phyloP scores from a whole-genome alignment of 2,329 filamentous ascomycete genomes.

The Nemania serpens region DNA sequence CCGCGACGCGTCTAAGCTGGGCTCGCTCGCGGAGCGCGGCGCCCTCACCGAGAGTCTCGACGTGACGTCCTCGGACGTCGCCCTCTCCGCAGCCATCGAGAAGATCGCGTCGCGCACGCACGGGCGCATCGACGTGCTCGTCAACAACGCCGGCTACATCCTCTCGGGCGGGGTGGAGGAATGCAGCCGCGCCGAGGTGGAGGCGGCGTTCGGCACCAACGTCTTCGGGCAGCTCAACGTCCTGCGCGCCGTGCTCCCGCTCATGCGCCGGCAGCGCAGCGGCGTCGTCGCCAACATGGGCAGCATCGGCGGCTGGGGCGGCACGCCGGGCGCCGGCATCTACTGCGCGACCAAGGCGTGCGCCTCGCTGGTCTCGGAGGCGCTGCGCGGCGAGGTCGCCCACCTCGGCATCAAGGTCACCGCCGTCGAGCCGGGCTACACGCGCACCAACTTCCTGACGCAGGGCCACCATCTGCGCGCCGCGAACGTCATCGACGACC shows the following conservation, averaged over 20 bases:
- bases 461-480: slow-evolving; percentile 40
- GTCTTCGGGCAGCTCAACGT: slow-evolving; percentile 54
- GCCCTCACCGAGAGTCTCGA: slow-evolving; percentile 16
- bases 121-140: slow-evolving; percentile 14
- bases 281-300: slow-evolving; percentile 54
- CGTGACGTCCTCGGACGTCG: slow-evolving; percentile 11
- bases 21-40: slow-evolving; percentile 4
- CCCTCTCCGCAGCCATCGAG: not conserved
- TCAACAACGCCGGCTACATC: slow-evolving; percentile 22
- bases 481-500: slow-evolving; percentile 30
- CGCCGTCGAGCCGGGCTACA: slow-evolving; percentile 55
- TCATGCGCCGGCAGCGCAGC: slow-evolving; percentile 47
- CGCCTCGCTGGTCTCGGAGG: slow-evolving; percentile 50
- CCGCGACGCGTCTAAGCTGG: slow-evolving; percentile 13
- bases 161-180: slow-evolving; percentile 30
- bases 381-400: slow-evolving; percentile 48
- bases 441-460: slow-evolving; percentile 53
- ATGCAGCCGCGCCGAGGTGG: slow-evolving; percentile 43
- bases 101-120: slow-evolving; percentile 6
- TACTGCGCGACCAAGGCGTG: slow-evolving; percentile 53
- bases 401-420: slow-evolving; percentile 50
- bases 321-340: slow-evolving; percentile 46
- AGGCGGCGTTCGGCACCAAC: slow-evolving; percentile 52
- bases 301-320: slow-evolving; percentile 49
- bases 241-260: slow-evolving; percentile 53